Evolutionary conservation across 352 stramenopile genomes (phyloP).

Genomic region (Halophytophthora batemanensis): DNA sequence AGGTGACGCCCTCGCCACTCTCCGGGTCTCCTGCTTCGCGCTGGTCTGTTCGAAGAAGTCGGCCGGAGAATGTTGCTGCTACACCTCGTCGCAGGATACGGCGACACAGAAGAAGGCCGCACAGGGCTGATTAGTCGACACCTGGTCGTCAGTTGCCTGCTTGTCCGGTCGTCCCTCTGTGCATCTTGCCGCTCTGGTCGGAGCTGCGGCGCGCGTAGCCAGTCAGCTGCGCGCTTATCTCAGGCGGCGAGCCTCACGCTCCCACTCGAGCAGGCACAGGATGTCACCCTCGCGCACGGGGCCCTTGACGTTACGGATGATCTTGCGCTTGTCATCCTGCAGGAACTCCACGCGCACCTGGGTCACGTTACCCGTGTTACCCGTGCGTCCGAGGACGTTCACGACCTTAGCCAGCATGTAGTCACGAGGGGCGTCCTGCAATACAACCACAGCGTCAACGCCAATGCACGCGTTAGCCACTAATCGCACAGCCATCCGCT

Average conservation of each 20-base stretch:
- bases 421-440: conserved; percentile 75
- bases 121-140: conserved; percentile 5
- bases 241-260: conserved; percentile 97
- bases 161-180: conserved; percentile 4
- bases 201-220: conserved; percentile 9
- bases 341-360: conserved; percentile 99
- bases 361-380: conserved; percentile 99
- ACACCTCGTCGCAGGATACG: conserved; percentile 13
- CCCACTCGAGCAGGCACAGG: conserved; percentile 98
- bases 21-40: conserved; percentile 16
- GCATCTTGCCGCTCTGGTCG: conserved; percentile 16
- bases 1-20: conserved; percentile 16
- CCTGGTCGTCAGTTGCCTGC: conserved; percentile 2
- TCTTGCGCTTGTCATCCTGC: conserved; percentile 97
- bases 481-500: background rate
- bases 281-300: conserved; percentile 98
- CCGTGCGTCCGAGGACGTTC: conserved; percentile 98
- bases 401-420: conserved; percentile 99
- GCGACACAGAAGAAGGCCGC: conserved; percentile 12
- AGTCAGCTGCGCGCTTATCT: conserved; percentile 79
- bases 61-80: conserved; percentile 6
- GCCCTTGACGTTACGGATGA: conserved; percentile 99
- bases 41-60: conserved; percentile 14
- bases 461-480: conserved; percentile 19
- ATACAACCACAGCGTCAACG: background rate